Evolutionary conservation across 352 stramenopile genomes (phyloP), one percentile per base, ranked within the genome.

Genomic region (Globisporangium carolinianum): DNA sequence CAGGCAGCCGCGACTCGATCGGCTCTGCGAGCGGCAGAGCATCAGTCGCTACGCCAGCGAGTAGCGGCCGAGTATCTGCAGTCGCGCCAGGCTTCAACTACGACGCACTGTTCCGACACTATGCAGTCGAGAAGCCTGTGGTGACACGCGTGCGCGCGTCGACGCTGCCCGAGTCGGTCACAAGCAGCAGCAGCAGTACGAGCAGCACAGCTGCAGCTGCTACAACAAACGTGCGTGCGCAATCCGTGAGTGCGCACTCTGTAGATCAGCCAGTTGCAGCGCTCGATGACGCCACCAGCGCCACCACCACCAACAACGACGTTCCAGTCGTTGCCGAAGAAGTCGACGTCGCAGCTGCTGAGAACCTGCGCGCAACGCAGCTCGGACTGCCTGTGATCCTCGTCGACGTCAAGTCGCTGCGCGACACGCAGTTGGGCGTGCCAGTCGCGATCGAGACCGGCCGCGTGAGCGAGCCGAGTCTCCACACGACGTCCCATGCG

Each of bases 91-190:
- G 42, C 4, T 75, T 72, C 47, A 83, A 83, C 49, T 83, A 83
- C 60, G 73, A 79, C 17, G 67, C 52, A 17, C 49, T 83, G 0
- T 65, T 83, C 36, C 65, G 64, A 15, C 67, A 73, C 46, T 71
- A 69, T 38, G 63, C 65, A 32, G 36, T 32, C 8, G 35, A 60
- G 36, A 60, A 53, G 24, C 45, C 45, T 7, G 12, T 36, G 35
- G 36, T 45, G 5, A 52, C 15, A 7, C 47, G 55, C 47, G 35
- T n/a, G n/a, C 55, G 55, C 35, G 55, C 55, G 12, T 60, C 37
- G 15, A 60, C 55, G 17, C 36, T 60, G n/a, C 55, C 55, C 8
- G 52, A 6, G n/a, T 37, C 24, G 51, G 9, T 45, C 24, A 42
- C 2, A 46, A 32, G 15, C 12, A 35, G 32, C 9, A 46, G 14